Evolutionary conservation across 169 alveolate genomes (phyloP).

Genomic region (Plasmodium vivax): DNA sequence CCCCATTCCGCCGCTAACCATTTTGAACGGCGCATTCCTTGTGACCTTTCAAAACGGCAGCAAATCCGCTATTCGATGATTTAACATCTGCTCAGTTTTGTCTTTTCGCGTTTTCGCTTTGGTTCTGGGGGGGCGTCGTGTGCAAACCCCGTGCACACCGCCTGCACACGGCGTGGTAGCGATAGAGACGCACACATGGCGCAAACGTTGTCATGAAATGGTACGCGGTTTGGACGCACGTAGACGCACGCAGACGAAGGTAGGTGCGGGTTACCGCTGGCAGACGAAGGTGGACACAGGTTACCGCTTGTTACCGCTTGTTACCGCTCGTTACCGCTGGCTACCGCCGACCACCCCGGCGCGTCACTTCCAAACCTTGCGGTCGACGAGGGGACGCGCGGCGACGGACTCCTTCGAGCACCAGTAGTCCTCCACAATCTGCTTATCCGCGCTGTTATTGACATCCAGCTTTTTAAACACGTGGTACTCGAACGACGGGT

Average conservation of each 20-base stretch:
- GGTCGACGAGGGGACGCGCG: conserved; percentile 86
- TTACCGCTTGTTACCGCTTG: not conserved
- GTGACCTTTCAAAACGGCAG: not conserved
- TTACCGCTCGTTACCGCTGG: not conserved
- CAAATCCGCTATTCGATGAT: not conserved
- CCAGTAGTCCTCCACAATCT: conserved; percentile 93
- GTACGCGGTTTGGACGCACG: not conserved
- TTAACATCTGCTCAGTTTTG: not conserved
- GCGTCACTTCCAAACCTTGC: conserved; percentile 91
- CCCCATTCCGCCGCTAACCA: not conserved
- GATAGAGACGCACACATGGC: not conserved
- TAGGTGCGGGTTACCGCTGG: no score
- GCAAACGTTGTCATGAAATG: not conserved
- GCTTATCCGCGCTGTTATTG: conserved; percentile 88
- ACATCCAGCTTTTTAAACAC: conserved; percentile 89
- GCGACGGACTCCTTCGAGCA: conserved; percentile 91
- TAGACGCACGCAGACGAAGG: not conserved
- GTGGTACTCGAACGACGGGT: conserved; percentile 96
- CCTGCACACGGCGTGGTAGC: not conserved
- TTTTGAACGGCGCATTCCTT: not conserved
- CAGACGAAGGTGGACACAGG: no score
- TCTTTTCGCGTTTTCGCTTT: not conserved
- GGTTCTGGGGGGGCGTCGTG: not conserved
- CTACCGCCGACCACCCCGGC: not conserved
- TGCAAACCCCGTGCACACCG: no score